A percentile compares a stretch with the other conserved stretches of the same genome.
phyloP scores from a whole-genome alignment of 1,284 basidiomycete genomes.

The Trichosporon sp. region DNA sequence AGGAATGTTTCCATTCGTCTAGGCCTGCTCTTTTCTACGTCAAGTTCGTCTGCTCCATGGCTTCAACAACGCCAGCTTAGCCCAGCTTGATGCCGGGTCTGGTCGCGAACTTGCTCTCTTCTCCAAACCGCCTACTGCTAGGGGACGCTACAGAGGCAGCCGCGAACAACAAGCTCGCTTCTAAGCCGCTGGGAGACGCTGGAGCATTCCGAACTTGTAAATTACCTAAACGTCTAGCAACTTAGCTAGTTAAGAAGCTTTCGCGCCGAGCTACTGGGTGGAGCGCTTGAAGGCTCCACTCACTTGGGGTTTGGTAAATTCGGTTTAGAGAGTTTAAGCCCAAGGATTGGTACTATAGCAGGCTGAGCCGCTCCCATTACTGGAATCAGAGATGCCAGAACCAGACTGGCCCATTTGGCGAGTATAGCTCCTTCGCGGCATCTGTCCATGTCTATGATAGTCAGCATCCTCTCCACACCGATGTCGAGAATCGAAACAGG shows the following conservation, averaged over 20 bases:
- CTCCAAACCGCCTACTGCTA: background rate
- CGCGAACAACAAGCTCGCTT: background rate
- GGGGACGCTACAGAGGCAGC: background rate
- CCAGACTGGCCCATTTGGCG: conserved; percentile 49
- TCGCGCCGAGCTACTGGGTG: background rate
- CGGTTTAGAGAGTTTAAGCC: background rate
- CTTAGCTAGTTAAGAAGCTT: background rate
- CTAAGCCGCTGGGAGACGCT: background rate
- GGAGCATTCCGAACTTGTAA: background rate
- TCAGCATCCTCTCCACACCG: background rate
- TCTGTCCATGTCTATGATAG: conserved; percentile 44
- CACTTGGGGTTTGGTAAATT: background rate
- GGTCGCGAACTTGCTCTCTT: background rate
- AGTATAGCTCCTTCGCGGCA: conserved; percentile 40
- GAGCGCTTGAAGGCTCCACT: background rate
- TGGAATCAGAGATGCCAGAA: conserved; percentile 39
- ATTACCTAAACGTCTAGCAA: background rate
- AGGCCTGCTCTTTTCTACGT: background rate
- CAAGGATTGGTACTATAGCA: background rate
- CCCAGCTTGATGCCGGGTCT: background rate
- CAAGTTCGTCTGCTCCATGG: background rate
- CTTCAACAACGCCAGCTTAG: background rate
- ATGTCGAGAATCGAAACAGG: background rate
- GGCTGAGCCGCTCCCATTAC: background rate
- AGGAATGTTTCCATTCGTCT: background rate